phyloP scores from a whole-genome alignment of 345 rosid species.

The Syzygium aqueum region DNA sequence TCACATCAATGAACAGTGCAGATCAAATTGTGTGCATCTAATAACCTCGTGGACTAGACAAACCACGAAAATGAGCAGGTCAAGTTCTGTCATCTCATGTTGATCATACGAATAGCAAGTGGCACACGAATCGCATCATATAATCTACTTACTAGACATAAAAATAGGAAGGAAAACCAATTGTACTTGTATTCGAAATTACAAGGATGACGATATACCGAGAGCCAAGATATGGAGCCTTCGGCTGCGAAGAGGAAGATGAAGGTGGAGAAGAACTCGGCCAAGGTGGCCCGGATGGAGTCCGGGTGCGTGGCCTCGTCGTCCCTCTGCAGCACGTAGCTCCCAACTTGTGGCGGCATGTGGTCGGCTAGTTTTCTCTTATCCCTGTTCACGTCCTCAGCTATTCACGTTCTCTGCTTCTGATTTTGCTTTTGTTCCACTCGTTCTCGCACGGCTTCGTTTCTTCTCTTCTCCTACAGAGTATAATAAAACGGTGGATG shows the following conservation, averaged over 20 bases:
- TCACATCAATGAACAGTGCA: background rate
- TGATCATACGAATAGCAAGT: background rate
- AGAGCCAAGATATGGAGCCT: slow-evolving; percentile 77
- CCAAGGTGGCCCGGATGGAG: slow-evolving; percentile 47
- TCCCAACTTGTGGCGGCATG: slow-evolving; percentile 15
- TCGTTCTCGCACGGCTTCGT: background rate
- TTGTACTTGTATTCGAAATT: background rate
- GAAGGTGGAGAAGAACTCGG: slow-evolving; percentile 67
- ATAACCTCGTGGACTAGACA: background rate
- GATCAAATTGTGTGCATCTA: background rate
- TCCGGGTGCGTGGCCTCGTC: slow-evolving; percentile 46
- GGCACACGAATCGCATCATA: background rate
- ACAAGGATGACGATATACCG: slow-evolving; percentile 10
- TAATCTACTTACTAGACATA: background rate
- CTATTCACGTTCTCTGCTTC: background rate
- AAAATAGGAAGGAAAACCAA: background rate
- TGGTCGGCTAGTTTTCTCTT: background rate
- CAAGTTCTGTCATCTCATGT: background rate
- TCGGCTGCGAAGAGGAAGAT: slow-evolving; percentile 77
- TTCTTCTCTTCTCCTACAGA: background rate
- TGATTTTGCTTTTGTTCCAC: background rate
- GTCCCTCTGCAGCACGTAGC: slow-evolving; percentile 29
- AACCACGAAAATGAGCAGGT: background rate
- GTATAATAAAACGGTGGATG: background rate
- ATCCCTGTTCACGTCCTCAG: background rate